Evolutionary conservation across 2,329 filamentous ascomycete species (phyloP), one percentile per base, ranked within the genome.

Genomic region (Sclerotiophoma versabilis): DNA sequence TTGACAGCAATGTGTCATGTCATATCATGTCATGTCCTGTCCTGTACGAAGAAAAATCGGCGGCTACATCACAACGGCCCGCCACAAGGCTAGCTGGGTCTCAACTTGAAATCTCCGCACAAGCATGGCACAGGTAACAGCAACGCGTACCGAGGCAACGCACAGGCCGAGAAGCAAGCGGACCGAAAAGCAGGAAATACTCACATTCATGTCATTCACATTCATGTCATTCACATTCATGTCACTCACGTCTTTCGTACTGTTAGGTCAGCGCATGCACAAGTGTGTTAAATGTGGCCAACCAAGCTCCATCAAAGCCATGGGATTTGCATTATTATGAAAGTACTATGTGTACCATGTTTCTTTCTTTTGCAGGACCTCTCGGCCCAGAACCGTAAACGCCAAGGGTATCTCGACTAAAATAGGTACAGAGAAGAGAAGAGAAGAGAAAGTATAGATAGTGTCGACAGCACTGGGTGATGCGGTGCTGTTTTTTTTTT

Each of bases 381-480:
- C 4, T 14, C 44, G 17, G 9, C 33, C 33, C 14, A 36, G 42
- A 45, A 19, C 25, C 23, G 20, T 15, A n/a, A n/a, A 49, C 37
- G 25, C 8, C 19, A 45, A 49, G 51, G 51, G 45, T 49, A 54
- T 54, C 44, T 48, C 26, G 23, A 33, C 23, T 11, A 20, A 54
- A 54, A 26, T 54, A 54, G 51, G 38, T 54, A 54, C 51, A 45
- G 26, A 10, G 51, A 54, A 54, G 44, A 6, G 32, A 39, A 54
- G 14, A 23, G 11, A n/a, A 38, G 14, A 11, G 29, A 32, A 32
- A n/a, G n/a, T n/a, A n/a, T n/a, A n/a, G n/a, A n/a, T n/a, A n/a
- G 8, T 1, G 15, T 25, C 22, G n/a, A 8, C 6, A 38, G 14
- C 22, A 6, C 22, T 25, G 36, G 36, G 36, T 14, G 22, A 15